Evolutionary conservation across 768 basidiomycete species (phyloP), one percentile per base, ranked within the genome.

Genomic region (Leucosporidium creatinivorum): DNA sequence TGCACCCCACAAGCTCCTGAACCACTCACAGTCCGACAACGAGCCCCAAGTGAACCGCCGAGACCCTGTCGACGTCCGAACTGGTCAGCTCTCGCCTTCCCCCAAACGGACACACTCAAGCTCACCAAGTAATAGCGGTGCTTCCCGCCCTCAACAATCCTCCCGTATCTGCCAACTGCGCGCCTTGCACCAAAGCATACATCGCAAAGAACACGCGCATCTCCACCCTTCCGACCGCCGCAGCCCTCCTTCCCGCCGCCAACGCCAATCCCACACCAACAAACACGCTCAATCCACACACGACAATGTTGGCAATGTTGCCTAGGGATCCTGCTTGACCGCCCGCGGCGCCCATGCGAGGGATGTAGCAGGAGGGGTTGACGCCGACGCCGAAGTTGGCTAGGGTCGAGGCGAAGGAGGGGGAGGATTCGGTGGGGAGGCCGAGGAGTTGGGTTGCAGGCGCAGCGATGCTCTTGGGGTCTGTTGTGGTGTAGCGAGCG

Each of bases 221-320:
- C 68, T 81, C 80, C 33, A 73, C 47, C 62, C 79, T 66, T 1
- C 91, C 93, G 48, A 97, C 94, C 23, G 94, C 94, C 17, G 93
- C 94, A 74, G 86, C 87, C 62, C 94, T 80, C 60, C 86, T 80
- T 64, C 83, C 81, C 19, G 86, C 84, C 57, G 82, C 77, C 39
- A 81, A 79, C 50, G 90, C 81, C 51, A 98, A 82, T 47, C 76
- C 77, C 28, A 82, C 69, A n/a, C 85, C 79, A 73, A 87, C 75
- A 33, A 89, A 55, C 68, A 91, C 79, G 74, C 87, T 87, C 59
- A 91, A 75, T n/a, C 81, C 87, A 73, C 90, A 94, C 6, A 84
- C 83, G 69, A 91, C 81, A 76, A 93, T 86, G 76, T 96, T 89
- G 66, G 92, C 92, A 69, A 89, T 84, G 81, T 92, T 91, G 72